Evolutionary conservation across 2,329 filamentous ascomycete species (phyloP), one percentile per base, ranked within the genome.

Genomic region (Pleomassaria siparia): DNA sequence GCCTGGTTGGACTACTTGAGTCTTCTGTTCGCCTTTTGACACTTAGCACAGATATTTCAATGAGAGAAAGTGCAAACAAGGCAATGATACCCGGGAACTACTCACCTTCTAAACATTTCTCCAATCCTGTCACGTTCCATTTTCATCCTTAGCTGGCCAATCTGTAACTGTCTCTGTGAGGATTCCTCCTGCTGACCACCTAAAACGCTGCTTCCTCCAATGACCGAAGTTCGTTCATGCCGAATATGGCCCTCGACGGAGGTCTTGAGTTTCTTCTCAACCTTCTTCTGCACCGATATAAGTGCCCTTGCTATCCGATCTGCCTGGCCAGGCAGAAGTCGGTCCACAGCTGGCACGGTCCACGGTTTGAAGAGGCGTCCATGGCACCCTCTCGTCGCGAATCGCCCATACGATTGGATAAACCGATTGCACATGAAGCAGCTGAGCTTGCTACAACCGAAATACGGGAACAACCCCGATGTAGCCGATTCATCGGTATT

Each of bases 41-140:
- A 36, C n/a, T 53, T 53, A 55, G 50, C 40, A 30, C 28, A 8
- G n/a, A 30, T 30, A 30, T 30, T 42, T 28, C 37, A 40, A 47
- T 20, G 15, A 42, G 7, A 45, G 32, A 35, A 10, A 24, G 40
- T 20, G 16, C 18, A 32, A 9, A 16, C 22, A 28, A 41, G 24
- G 20, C 24, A 40, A 44, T 32, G 25, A 30, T n/a, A 30, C 12
- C 12, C 12, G 13, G 25, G n/a, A 9, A 9, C n/a, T n/a, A n/a
- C 53, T 51, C 36, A 60, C 58, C 55, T 60, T 58, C 47, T 59
- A 50, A 60, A 60, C 50, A 55, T 54, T 48, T 59, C 55, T 46
- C 54, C 55, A 53, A 58, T 54, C 51, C 54, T 40, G 24, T 60
- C 50, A 4, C 37, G 56, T 44, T 60, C 58, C 32, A 52, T 46